Percentiles rank a stretch among this genome's conserved stretches.
These are phyloP conservation scores for Halophytophthora polymorphica DNA, from an alignment of 352 stramenopile genomes.

Conservation along the genomic window DNA sequence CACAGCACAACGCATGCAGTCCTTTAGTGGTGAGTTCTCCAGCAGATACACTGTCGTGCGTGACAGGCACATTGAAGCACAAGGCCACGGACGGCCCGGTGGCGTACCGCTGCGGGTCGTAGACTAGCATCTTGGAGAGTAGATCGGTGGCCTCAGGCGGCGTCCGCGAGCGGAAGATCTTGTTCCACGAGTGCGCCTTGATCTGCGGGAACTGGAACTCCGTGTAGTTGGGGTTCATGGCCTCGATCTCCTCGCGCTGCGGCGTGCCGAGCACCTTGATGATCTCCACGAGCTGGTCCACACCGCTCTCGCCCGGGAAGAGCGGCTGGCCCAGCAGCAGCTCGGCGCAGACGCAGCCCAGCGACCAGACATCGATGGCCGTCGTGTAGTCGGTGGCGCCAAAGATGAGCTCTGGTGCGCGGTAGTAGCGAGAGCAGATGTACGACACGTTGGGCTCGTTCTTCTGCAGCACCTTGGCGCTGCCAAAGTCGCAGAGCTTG, in stretches of 20 bases:
- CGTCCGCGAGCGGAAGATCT: slow-evolving; percentile 95
- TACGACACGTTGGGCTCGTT: slow-evolving; percentile 99
- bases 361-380: slow-evolving; percentile 97
- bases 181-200: slow-evolving; percentile 97
- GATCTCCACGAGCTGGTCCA: slow-evolving; percentile 99
- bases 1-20: no score
- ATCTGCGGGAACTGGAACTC: slow-evolving; percentile 99
- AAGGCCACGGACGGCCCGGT: slow-evolving; percentile 9
- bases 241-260: slow-evolving; percentile 97
- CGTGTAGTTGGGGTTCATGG: slow-evolving; percentile 99
- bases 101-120: slow-evolving; percentile 92
- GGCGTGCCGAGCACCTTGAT: slow-evolving; percentile 99
- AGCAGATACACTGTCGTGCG: no score
- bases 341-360: slow-evolving; percentile 98
- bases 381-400: slow-evolving; percentile 99
- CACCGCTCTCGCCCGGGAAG: slow-evolving; percentile 98
- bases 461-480: slow-evolving; percentile 92
- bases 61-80: no score
- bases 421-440: slow-evolving; percentile 99
- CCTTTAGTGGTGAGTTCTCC: no score
- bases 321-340: slow-evolving; percentile 96
- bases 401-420: slow-evolving; percentile 99
- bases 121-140: slow-evolving; percentile 96
- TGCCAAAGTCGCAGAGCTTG: slow-evolving; percentile 99
- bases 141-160: slow-evolving; percentile 97